These are phyloP conservation scores for Lepidium sativum DNA, from an alignment of 345 rosid genomes.

Conservation along the genomic window DNA sequence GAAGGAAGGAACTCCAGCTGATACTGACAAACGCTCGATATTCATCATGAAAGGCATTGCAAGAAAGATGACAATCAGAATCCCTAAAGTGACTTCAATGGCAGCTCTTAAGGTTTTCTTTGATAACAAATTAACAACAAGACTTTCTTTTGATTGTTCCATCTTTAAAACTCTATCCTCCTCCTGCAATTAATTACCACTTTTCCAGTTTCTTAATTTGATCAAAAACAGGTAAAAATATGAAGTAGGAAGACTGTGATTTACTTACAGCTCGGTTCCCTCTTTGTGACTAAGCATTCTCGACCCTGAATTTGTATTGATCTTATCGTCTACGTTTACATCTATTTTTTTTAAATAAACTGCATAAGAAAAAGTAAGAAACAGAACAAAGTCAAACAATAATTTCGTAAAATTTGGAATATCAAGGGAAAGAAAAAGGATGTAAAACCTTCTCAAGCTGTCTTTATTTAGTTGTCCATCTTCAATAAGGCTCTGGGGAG, in stretches of 20 bases:
- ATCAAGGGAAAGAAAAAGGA: too few relatives aligned
- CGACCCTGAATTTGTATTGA: slow-evolving; percentile 6
- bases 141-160: slow-evolving; percentile 1
- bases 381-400: neutral
- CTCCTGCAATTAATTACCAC: neutral
- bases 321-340: slow-evolving; percentile 23
- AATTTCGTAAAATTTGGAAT: neutral
- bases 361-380: neutral
- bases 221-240: neutral
- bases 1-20: slow-evolving; percentile 29
- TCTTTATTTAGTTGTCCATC: slow-evolving; percentile 20
- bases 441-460: too few relatives aligned
- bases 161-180: slow-evolving; percentile 5
- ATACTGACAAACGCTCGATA: too few relatives aligned
- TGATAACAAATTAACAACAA: slow-evolving; percentile 4
- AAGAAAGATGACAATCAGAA: slow-evolving; percentile 15
- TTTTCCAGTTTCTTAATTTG: neutral
- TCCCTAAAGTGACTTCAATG: slow-evolving; percentile 17
- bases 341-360: slow-evolving; percentile 18
- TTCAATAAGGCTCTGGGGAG: slow-evolving; percentile 17
- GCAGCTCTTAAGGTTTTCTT: slow-evolving; percentile 1
- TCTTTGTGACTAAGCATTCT: neutral
- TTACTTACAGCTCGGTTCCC: slow-evolving; percentile 3
- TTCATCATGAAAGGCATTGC: too few relatives aligned
- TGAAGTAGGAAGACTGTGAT: neutral